Evolutionary conservation across 2,329 filamentous ascomycete species (phyloP), one percentile per base, ranked within the genome.

Genomic region (Fusarium sp.): DNA sequence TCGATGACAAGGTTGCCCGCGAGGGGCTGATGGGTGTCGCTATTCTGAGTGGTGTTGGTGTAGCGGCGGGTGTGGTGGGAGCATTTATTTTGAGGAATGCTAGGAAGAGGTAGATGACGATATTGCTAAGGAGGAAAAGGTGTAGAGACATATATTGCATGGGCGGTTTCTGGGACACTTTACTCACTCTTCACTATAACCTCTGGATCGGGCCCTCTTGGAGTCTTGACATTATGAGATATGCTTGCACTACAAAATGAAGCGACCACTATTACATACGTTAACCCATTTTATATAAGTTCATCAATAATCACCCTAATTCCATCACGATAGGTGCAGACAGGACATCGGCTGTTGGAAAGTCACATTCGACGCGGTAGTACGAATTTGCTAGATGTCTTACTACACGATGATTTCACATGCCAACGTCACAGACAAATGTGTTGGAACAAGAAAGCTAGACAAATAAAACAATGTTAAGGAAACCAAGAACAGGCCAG

Each of bases 1-100:
- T 99, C 79, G 96, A 99, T 82, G 96, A 98, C 81, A 97, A 95
- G 86, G 96, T 99, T 70, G 93, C 95, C 63, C 97, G 92, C 86
- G 96, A 99, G 84, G 96, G 96, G 0, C 83, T 99, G 72, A 89
- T 98, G 85, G 96, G 96, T 50, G 95, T 98, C 65, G 96, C 96
- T 48, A 98, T 99, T 81, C 90, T 98, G 48, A 96, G 96, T 71
- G 96, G 96, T 38, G 90, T 98, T 63, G 95, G 96, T 61, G 92
- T 98, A 70, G 96, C 94, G 5, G 96, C 95, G 6, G 96, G 96
- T n/a, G 91, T 98, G 22, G 91, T 98, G 22, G 96, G 96, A 39
- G 95, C 94, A 20, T 90, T 98, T 79, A 82, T 99, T 73, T 89
- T 98, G 81, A 92, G 90, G 83, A 94, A 94, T 72, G 89, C 91